These are phyloP conservation scores for Calocera viscosa DNA, from an alignment of 768 basidiomycete genomes.

Conservation along the genomic window DNA sequence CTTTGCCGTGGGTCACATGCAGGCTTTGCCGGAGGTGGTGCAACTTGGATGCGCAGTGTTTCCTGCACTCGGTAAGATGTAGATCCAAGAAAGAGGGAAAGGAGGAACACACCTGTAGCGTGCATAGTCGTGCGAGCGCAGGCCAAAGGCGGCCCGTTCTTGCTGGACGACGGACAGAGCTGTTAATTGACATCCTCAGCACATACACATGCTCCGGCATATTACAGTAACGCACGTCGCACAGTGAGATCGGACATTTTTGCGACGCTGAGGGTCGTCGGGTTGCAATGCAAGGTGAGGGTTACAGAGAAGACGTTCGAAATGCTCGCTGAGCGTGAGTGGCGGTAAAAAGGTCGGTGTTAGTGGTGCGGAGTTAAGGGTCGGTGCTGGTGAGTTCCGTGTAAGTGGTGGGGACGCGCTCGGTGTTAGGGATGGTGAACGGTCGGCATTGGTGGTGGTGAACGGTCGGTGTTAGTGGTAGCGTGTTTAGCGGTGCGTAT, in stretches of 20 bases:
- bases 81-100: background rate
- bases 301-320: too few species aligned
- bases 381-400: too few species aligned
- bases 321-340: too few species aligned
- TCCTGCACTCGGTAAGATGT: constrained; percentile 37
- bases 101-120: constrained; percentile 56
- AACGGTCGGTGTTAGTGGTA: too few species aligned
- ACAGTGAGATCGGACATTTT: background rate
- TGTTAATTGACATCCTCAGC: constrained; percentile 23
- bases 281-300: too few species aligned
- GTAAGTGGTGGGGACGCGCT: too few species aligned
- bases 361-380: too few species aligned
- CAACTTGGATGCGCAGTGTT: constrained; percentile 83
- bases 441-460: too few species aligned
- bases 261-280: too few species aligned
- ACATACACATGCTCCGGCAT: background rate
- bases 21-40: constrained; percentile 75
- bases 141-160: constrained; percentile 79
- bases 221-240: background rate
- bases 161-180: constrained; percentile 76
- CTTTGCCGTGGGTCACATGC: constrained; percentile 78
- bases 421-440: too few species aligned
- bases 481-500: too few species aligned
- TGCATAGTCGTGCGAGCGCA: constrained; percentile 77
- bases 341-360: too few species aligned